phyloP scores from a whole-genome alignment of 208 protist species.

The Trypanosoma scelopori region DNA sequence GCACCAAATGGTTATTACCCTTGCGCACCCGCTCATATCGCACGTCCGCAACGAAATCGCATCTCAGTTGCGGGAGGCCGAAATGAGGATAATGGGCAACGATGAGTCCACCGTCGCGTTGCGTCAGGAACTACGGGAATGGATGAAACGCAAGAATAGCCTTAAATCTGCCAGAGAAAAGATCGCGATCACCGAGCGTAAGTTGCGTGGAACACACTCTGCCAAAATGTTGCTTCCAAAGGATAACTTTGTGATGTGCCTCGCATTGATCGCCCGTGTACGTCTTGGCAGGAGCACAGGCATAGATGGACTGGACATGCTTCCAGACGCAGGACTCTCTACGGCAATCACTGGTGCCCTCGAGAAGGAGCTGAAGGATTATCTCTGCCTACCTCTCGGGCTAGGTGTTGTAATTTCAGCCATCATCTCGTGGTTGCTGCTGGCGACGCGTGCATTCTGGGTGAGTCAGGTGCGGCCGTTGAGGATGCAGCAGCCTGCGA shows the following conservation, averaged over 20 bases:
- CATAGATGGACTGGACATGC: slow-evolving; percentile 9
- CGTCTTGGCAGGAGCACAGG: slow-evolving; percentile 34
- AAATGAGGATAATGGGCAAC: slow-evolving; percentile 40
- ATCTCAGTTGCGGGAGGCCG: slow-evolving; percentile 8
- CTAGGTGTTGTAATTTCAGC: background rate
- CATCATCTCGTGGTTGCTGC: slow-evolving; percentile 15
- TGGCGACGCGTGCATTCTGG: slow-evolving; percentile 14
- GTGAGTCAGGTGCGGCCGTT: slow-evolving; percentile 6
- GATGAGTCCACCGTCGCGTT: slow-evolving; percentile 63
- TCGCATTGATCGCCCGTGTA: slow-evolving; percentile 49
- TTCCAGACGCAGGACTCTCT: slow-evolving; percentile 1
- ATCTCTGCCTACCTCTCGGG: slow-evolving; percentile 15
- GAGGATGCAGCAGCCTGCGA: too few relatives aligned
- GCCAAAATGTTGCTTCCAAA: slow-evolving; percentile 21
- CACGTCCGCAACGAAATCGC: slow-evolving; percentile 14
- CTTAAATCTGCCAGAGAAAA: slow-evolving; percentile 30
- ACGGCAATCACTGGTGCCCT: slow-evolving; percentile 14
- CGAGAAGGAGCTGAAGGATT: slow-evolving; percentile 11
- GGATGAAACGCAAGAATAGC: slow-evolving; percentile 32
- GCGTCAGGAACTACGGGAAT: slow-evolving; percentile 50
- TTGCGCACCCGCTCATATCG: slow-evolving; percentile 32
- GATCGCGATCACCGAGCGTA: slow-evolving; percentile 7
- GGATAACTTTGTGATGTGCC: slow-evolving; percentile 33
- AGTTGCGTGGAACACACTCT: slow-evolving; percentile 8
- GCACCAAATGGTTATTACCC: slow-evolving; percentile 20